Evolutionary conservation across 441 rosid genomes (phyloP).

Genomic region (Arabidopsis lyrata): DNA sequence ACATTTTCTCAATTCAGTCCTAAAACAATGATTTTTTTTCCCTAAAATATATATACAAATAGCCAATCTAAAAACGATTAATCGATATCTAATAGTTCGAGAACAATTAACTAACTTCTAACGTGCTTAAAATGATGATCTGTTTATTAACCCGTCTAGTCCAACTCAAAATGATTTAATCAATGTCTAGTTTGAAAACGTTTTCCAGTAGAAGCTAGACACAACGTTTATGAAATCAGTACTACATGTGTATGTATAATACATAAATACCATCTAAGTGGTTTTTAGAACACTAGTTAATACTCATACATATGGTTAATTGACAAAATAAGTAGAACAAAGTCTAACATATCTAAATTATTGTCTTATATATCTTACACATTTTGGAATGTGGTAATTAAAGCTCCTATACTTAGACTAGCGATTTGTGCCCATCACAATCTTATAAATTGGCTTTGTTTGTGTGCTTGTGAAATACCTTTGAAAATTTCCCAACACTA

Average conservation of each 20-base stretch:
- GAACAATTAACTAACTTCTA: not conserved
- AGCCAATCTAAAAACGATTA: not conserved
- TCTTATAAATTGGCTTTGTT: slow-evolving; percentile 7
- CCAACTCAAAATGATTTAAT: not conserved
- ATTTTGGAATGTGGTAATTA: slow-evolving; percentile 7
- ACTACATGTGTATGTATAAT: not conserved
- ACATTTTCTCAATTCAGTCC: not conserved
- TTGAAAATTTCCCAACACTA: not conserved
- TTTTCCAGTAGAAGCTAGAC: not conserved
- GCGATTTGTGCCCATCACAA: slow-evolving; percentile 13
- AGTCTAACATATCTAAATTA: not conserved
- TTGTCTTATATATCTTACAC: slow-evolving; percentile 16
- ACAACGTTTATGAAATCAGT: not conserved
- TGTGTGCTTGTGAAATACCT: slow-evolving; percentile 1
- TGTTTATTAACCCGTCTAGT: not conserved
- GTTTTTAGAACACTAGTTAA: not conserved
- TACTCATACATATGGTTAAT: not conserved
- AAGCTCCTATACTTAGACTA: slow-evolving; percentile 1
- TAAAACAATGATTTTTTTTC: not conserved
- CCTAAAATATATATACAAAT: not conserved
- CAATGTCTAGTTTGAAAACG: not conserved
- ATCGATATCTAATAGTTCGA: not conserved
- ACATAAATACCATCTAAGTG: not conserved
- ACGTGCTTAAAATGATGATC: not conserved
- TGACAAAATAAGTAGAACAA: not conserved